These are phyloP conservation scores for Marsdenia floribunda DNA, from an alignment of 257 asterid genomes.

Conservation along the genomic window DNA sequence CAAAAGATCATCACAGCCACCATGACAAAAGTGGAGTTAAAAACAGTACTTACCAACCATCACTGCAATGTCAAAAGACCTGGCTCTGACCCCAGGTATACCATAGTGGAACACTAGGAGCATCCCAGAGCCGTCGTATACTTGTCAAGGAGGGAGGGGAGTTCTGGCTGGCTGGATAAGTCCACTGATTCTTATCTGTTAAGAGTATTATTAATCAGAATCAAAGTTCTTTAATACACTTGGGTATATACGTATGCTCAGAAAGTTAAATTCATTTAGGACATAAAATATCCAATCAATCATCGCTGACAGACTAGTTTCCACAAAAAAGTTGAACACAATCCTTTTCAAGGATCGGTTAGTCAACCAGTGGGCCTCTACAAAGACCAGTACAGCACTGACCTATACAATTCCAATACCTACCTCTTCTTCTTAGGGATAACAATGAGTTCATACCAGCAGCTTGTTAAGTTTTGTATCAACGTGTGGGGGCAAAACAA, in stretches of 20 bases:
- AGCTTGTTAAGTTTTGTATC: neutral
- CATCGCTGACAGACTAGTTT: slow-evolving; percentile 13
- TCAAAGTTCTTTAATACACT: neutral
- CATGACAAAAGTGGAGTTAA: neutral
- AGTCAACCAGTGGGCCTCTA: slow-evolving; percentile 28
- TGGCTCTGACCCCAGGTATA: neutral
- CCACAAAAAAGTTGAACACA: neutral
- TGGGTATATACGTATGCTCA: slow-evolving; percentile 5
- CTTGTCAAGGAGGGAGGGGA: neutral
- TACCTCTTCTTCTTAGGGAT: neutral
- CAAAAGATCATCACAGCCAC: neutral
- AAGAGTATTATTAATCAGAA: neutral
- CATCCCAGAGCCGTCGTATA: neutral
- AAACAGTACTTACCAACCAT: neutral
- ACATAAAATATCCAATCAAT: slow-evolving; percentile 17
- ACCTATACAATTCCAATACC: slow-evolving; percentile 12
- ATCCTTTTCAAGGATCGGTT: slow-evolving; percentile 25
- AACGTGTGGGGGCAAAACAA: neutral
- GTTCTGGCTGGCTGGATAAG: neutral
- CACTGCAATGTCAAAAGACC: neutral
- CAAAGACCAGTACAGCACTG: slow-evolving; percentile 16
- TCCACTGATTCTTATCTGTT: too few species aligned
- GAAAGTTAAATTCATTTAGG: slow-evolving; percentile 11
- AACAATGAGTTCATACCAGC: slow-evolving; percentile 11
- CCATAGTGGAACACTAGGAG: neutral